Evolutionary conservation across 208 protist genomes (phyloP).

Genomic region (Crithidia bombi): DNA sequence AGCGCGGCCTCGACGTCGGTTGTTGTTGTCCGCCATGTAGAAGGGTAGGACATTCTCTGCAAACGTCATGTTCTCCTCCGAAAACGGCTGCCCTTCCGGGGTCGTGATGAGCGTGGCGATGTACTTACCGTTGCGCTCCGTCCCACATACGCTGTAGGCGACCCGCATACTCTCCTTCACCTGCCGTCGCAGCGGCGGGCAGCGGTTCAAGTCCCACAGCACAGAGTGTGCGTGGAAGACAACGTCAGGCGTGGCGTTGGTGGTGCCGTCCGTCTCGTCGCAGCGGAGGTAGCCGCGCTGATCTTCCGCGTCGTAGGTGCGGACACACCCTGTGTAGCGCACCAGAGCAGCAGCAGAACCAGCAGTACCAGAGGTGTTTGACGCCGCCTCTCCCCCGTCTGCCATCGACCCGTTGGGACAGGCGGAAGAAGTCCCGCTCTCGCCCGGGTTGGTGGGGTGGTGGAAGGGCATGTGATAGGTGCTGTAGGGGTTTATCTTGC

Average conservation of each 20-base stretch:
- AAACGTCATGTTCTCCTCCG: constrained; percentile 50
- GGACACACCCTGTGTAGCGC: constrained; percentile 66
- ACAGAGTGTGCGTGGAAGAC: constrained; percentile 59
- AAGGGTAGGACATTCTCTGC: constrained; percentile 40
- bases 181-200: constrained; percentile 39
- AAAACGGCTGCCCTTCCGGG: constrained; percentile 50
- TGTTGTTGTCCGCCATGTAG: constrained; percentile 15
- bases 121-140: constrained; percentile 57
- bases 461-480: too few relatives aligned
- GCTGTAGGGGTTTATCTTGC: constrained; percentile 16
- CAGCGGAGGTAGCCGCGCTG: constrained; percentile 72
- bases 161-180: constrained; percentile 60
- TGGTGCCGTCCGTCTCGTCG: constrained; percentile 36
- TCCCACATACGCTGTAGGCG: constrained; percentile 60
- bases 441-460: too few relatives aligned
- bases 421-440: too few relatives aligned
- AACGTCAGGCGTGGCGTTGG: constrained; percentile 41
- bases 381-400: background rate
- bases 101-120: constrained; percentile 77
- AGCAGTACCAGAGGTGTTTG: background rate
- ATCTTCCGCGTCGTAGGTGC: constrained; percentile 69
- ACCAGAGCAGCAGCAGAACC: constrained; percentile 21
- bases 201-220: constrained; percentile 57
- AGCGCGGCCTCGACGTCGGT: constrained; percentile 29
- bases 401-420: background rate